Conservation (phyloP, 768 basidiomycete genomes). For the Hygrocybe punicea region DNA sequence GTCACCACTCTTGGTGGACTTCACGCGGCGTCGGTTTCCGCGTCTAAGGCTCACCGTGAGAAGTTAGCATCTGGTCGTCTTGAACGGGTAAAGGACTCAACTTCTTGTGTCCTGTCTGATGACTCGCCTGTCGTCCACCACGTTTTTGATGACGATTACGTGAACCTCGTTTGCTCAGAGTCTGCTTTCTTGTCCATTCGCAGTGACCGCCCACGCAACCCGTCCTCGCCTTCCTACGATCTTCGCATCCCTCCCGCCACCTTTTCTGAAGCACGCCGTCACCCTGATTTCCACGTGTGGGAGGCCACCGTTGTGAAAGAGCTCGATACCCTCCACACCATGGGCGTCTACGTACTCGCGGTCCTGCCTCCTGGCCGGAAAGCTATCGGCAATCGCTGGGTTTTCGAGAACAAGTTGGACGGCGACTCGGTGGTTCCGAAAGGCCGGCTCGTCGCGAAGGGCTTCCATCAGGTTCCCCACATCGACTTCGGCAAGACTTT, state of each 20-base stretch:
- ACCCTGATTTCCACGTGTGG: constrained; percentile 23
- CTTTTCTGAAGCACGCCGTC: constrained; percentile 16
- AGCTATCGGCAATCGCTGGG: constrained; percentile 34
- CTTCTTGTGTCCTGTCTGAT: neutral
- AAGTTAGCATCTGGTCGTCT: neutral
- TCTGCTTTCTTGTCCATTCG: constrained; percentile 1
- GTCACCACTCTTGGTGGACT: too few species aligned
- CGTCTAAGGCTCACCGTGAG: too few species aligned
- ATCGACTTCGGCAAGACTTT: constrained; percentile 35
- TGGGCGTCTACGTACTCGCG: constrained; percentile 27
- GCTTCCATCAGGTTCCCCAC: constrained; percentile 28
- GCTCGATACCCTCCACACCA: constrained; percentile 13
- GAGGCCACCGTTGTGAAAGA: constrained; percentile 23
- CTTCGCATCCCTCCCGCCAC: constrained; percentile 17
- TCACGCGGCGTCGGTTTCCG: too few species aligned
- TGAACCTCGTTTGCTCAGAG: neutral
- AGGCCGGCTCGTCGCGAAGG: constrained; percentile 26
- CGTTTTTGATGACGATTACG: neutral
- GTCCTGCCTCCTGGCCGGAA: constrained; percentile 24
- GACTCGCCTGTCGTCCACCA: neutral
- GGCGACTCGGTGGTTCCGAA: constrained; percentile 33
- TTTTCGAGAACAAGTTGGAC: constrained; percentile 37
- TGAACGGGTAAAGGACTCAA: neutral
- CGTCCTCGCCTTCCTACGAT: constrained; percentile 4
- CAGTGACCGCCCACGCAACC: neutral